These are phyloP conservation scores for Tolypocladium sp. DNA, from an alignment of 2,329 filamentous ascomycete genomes.

Conservation along the genomic window DNA sequence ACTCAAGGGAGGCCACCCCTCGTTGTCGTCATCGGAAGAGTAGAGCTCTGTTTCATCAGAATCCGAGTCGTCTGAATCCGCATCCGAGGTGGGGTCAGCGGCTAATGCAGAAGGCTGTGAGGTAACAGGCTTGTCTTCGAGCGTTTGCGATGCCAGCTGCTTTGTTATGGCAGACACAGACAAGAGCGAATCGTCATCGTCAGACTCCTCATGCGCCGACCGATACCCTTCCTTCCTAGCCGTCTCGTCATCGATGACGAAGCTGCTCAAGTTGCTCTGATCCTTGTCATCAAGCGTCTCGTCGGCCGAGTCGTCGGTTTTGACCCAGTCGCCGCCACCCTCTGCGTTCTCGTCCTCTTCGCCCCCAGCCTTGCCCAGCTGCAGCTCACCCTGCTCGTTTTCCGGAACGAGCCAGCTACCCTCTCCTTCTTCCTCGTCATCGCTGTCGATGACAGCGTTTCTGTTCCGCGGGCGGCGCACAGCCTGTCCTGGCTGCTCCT, in stretches of 20 bases:
- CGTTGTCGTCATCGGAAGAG: slow-evolving; percentile 21
- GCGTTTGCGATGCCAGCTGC: slow-evolving; percentile 26
- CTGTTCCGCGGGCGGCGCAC: slow-evolving; percentile 36
- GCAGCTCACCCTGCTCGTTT: slow-evolving; percentile 48
- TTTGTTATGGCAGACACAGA: slow-evolving; percentile 26
- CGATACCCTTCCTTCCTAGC: slow-evolving; percentile 21
- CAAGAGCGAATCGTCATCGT: slow-evolving; percentile 22
- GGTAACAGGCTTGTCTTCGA: slow-evolving; percentile 14
- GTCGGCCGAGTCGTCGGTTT: slow-evolving; percentile 56
- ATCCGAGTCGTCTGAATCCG: slow-evolving; percentile 17
- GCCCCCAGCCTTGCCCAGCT: slow-evolving; percentile 71
- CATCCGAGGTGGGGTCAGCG: slow-evolving; percentile 17
- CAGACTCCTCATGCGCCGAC: slow-evolving; percentile 13
- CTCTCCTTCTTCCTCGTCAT: slow-evolving; percentile 60
- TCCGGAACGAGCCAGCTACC: slow-evolving; percentile 75
- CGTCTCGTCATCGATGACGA: slow-evolving; percentile 43
- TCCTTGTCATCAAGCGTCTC: slow-evolving; percentile 46
- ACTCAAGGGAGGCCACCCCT: slow-evolving; percentile 19
- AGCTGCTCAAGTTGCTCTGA: slow-evolving; percentile 44
- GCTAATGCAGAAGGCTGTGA: slow-evolving; percentile 3
- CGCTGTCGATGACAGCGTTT: slow-evolving; percentile 55
- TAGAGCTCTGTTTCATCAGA: slow-evolving; percentile 31
- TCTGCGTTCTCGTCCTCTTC: slow-evolving; percentile 83
- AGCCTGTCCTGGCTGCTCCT: slow-evolving; percentile 9
- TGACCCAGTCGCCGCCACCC: slow-evolving; percentile 72